Conservation (phyloP, 257 asterid genomes). For the Scutellaria baicalensis region DNA sequence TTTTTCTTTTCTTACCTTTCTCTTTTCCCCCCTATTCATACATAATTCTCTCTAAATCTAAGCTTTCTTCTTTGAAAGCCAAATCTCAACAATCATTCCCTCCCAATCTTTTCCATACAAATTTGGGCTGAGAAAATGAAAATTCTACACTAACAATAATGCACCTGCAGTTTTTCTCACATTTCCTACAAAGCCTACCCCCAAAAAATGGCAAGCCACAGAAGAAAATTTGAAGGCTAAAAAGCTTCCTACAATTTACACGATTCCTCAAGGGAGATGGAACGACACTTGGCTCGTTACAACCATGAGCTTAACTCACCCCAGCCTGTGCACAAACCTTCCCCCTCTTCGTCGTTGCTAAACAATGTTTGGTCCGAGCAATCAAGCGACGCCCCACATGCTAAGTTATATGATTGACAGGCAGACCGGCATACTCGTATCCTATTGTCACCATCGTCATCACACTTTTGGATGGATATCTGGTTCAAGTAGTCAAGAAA, state of each 20-base stretch:
- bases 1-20: background rate
- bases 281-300: background rate
- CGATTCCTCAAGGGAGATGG: constrained; percentile 1
- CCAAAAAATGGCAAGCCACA: constrained; percentile 27
- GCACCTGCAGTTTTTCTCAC: constrained; percentile 42
- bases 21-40: constrained; percentile 9
- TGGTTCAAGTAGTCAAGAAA: constrained; percentile 24
- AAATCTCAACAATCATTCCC: constrained; percentile 34
- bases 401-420: constrained; percentile 82
- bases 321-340: constrained; percentile 98
- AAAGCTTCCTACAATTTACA: constrained; percentile 66
- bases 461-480: constrained; percentile 97
- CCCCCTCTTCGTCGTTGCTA: constrained; percentile 81
- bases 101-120: constrained; percentile 33
- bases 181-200: constrained; percentile 29
- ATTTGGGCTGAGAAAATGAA: constrained; percentile 32
- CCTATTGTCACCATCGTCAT: constrained; percentile 82
- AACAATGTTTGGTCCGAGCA: constrained; percentile 95
- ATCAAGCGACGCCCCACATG: constrained; percentile 97
- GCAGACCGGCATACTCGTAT: constrained; percentile 96
- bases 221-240: constrained; percentile 14
- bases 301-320: constrained; percentile 78
- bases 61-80: constrained; percentile 84
- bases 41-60: constrained; percentile 32
- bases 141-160: constrained; percentile 30